Base-by-base conservation (phyloP, 139 green algal species). In the Picochlorum sp. region DNA sequence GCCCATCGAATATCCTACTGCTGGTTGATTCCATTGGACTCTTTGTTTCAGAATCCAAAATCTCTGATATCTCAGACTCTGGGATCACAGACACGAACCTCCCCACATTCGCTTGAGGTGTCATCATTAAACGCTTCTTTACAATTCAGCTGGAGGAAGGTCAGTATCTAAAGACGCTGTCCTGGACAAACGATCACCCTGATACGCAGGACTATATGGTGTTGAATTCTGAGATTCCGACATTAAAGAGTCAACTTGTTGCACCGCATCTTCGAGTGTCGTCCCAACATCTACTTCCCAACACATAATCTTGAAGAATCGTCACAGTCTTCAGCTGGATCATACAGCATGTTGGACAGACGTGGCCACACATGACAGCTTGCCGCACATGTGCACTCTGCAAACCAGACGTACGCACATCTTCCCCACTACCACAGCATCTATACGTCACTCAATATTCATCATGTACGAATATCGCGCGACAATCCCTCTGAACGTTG, bases 401-500 rank as follows among this genome's bases (percentile, higher is more conserved):
- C 7, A 26, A 21, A 41, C 7, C 0, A 41, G 34, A 41, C 7
- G 34, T 11, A 9, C 34, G 34, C 1, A 41, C 34, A 41, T 41
- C 34, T 11, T 41, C 34, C 2, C 34, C 34, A 13, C 8, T 60
- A 26, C 57, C 30, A 54, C 23, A n/a, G 34, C 18, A 54, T 54
- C 47, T 54, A 54, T 54, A 54, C 16, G 18, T 9, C 13, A 49
- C 15, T 9, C 15, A 14, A 70, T 71, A 28, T 67, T 45, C 26
- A 86, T 55, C 11, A 68, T 65, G 57, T 86, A 86, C 18, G 57
- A 41, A 49, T 74, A 81, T 0, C 69, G 62, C 26, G 73, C 75
- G 4, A 75, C 71, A 18, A 65, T 78, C 23, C 80, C 80, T 8
- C 63, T 50, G 61, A 82, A 86, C 18, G 68, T 79, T 6, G 80